Evolutionary conservation across 306 rosid genomes (phyloP), one percentile per base, ranked within the genome.

Genomic region (Castanea mollissima): DNA sequence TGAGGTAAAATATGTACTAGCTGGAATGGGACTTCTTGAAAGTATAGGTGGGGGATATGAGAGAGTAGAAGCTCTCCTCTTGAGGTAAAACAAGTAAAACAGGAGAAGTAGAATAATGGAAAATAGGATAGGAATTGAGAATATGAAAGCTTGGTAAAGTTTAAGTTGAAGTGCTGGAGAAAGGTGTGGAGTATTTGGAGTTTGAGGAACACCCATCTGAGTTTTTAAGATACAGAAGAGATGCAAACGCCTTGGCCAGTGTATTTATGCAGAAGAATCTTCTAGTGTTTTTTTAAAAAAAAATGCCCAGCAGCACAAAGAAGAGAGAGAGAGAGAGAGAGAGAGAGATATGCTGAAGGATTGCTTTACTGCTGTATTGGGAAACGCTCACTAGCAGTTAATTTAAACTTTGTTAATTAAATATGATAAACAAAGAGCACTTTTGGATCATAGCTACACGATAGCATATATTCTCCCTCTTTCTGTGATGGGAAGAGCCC

Each of bases 131-230:
- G 98, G 98, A 70, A 94, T 90, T 31, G 98, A 94, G 84, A 94
- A 92, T 69, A 92, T 91, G 92, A 94, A 94, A 78, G 98, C 98
- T 16, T 94, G 98, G 72, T 94, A 94, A 44, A 94, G 94, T 65
- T 92, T 92, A 4, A 94, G 88, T 79, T 94, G 97, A 72, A 94
- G 89, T 32, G 92, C 93, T 63, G 88, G 91, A 34, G 96, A 91
- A 70, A 89, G 83, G 74, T 88, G 94, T 63, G 90, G 80, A 80
- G 93, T 74, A 34, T 19, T 58, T 84, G 89, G 87, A 78, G 87
- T 82, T 86, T 89, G 83, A 76, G 92, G 87, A 74, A 68, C 55
- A 63, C 81, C 88, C 97, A 93, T 90, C 51, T 49, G 76, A 56
- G 57, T 74, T 68, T 46, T 35, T 38, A 41, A 55, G 71, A 79